These are phyloP conservation scores for Auricularia sp. DNA, from an alignment of 768 basidiomycete species.

Conservation along the genomic window DNA sequence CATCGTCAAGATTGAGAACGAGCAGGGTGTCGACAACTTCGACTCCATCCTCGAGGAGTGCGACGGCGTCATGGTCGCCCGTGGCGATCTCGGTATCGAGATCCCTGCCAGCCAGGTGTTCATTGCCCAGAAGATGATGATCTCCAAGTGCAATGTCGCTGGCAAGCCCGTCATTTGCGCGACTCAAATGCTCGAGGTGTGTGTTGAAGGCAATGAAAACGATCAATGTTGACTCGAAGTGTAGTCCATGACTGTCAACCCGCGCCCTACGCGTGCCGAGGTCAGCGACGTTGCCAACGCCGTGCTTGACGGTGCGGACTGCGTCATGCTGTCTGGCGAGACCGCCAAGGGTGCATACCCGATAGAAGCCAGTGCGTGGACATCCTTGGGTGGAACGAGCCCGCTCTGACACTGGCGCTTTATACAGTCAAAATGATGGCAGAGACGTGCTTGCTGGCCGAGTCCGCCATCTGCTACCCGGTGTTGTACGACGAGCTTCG, in stretches of 20 bases:
- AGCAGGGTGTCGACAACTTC: conserved; percentile 98
- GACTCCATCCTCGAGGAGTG: conserved; percentile 92
- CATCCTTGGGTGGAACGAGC: neutral
- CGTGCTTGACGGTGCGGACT: conserved; percentile 96
- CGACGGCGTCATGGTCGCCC: conserved; percentile 99
- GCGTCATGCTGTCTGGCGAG: conserved; percentile 99
- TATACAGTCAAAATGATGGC: conserved; percentile 94
- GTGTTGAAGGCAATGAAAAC: conserved; percentile 8
- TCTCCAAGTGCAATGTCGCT: conserved; percentile 94
- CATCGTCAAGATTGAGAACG: conserved; percentile 99
- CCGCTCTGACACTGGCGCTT: conserved; percentile 2
- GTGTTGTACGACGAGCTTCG: conserved; percentile 87
- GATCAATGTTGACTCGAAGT: neutral
- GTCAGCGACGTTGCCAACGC: conserved; percentile 99
- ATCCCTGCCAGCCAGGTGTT: conserved; percentile 99
- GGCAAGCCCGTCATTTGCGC: conserved; percentile 99
- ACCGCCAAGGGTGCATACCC: conserved; percentile 98
- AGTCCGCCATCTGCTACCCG: conserved; percentile 90
- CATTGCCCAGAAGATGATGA: conserved; percentile 99
- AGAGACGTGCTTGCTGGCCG: conserved; percentile 94
- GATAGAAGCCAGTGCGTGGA: conserved; percentile 71
- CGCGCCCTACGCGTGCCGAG: conserved; percentile 96
- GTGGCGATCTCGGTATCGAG: conserved; percentile 98
- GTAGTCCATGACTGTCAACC: conserved; percentile 98
- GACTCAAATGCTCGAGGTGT: conserved; percentile 96